Evolutionary conservation across 805 yeast genomes (phyloP).

Genomic region (Scheffersomyces ergatensis): DNA sequence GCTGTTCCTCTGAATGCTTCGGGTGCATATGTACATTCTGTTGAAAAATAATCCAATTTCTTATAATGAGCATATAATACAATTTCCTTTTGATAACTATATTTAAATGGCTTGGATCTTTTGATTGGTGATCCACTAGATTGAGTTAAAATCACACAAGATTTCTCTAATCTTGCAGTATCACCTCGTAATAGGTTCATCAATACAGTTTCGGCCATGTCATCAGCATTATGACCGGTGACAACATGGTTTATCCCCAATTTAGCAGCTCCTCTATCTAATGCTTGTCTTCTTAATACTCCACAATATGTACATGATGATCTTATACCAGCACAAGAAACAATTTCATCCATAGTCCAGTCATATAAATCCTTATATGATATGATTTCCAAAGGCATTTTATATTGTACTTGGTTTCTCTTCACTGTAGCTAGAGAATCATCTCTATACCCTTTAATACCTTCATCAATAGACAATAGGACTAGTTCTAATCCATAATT

Average conservation of each 20-base stretch:
- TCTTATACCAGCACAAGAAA: slow-evolving; percentile 87
- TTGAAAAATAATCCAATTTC: slow-evolving; percentile 90
- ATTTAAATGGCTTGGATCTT: slow-evolving; percentile 94
- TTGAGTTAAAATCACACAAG: slow-evolving; percentile 81
- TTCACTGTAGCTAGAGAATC: slow-evolving; percentile 96
- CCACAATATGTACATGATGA: slow-evolving; percentile 98
- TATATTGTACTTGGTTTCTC: slow-evolving; percentile 82
- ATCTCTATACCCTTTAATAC: slow-evolving; percentile 94
- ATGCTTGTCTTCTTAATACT: slow-evolving; percentile 91
- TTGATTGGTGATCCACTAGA: slow-evolving; percentile 85
- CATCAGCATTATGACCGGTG: slow-evolving; percentile 99
- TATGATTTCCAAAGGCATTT: slow-evolving; percentile 74
- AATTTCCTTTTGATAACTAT: slow-evolving; percentile 94
- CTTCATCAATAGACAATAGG: slow-evolving; percentile 89
- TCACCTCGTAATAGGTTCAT: slow-evolving; percentile 98
- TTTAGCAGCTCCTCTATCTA: slow-evolving; percentile 92
- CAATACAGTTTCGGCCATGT: slow-evolving; percentile 96
- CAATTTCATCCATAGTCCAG: slow-evolving; percentile 99
- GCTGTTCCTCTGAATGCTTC: slow-evolving; percentile 99
- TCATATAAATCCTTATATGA: slow-evolving; percentile 86
- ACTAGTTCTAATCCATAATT: slow-evolving; percentile 85
- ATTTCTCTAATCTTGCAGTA: slow-evolving; percentile 83
- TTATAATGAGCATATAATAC: slow-evolving; percentile 96
- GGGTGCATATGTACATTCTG: slow-evolving; percentile 98
- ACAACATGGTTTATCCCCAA: slow-evolving; percentile 86